phyloP scores from a whole-genome alignment of 768 basidiomycete genomes.

The Phlebiopsis flavidoalba region DNA sequence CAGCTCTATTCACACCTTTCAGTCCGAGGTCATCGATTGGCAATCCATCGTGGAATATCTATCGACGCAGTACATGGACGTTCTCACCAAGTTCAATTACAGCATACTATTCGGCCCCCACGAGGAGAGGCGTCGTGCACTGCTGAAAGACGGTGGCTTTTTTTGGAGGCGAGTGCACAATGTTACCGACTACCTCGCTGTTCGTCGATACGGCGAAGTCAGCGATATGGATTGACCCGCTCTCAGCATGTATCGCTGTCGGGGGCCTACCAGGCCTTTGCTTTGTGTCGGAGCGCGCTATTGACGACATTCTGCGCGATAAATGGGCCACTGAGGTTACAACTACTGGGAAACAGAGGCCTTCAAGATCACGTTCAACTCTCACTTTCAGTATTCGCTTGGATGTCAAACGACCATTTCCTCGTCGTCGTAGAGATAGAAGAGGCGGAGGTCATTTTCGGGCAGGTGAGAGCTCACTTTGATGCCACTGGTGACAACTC shows the following conservation, averaged over 20 bases:
- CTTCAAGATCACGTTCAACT: slow-evolving; percentile 13
- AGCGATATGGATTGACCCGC: neutral
- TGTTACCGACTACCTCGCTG: neutral
- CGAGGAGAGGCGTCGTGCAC: neutral
- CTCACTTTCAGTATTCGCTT: slow-evolving; percentile 12
- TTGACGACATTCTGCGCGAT: slow-evolving; percentile 9
- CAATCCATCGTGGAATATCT: slow-evolving; percentile 10
- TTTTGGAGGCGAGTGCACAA: neutral
- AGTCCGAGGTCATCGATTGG: neutral
- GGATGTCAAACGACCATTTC: slow-evolving; percentile 11
- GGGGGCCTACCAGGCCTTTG: slow-evolving; percentile 13
- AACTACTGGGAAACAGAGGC: slow-evolving; percentile 1
- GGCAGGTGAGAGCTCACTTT: neutral
- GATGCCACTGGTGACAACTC: too few species aligned
- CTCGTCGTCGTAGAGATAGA: slow-evolving; percentile 11
- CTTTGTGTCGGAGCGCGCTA: slow-evolving; percentile 11
- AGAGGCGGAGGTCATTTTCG: slow-evolving; percentile 3
- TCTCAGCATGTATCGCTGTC: neutral
- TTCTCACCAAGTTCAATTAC: slow-evolving; percentile 1
- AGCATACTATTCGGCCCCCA: neutral
- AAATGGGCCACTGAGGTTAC: slow-evolving; percentile 4
- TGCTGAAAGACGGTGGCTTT: neutral
- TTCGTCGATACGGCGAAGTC: neutral
- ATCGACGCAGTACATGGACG: slow-evolving; percentile 5
- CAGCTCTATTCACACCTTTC: slow-evolving; percentile 1